Percentiles rank a stretch among this genome's conserved stretches.
These are phyloP conservation scores for Santalum album DNA, from an alignment of 164 flowering plant genomes.

Conservation along the genomic window DNA sequence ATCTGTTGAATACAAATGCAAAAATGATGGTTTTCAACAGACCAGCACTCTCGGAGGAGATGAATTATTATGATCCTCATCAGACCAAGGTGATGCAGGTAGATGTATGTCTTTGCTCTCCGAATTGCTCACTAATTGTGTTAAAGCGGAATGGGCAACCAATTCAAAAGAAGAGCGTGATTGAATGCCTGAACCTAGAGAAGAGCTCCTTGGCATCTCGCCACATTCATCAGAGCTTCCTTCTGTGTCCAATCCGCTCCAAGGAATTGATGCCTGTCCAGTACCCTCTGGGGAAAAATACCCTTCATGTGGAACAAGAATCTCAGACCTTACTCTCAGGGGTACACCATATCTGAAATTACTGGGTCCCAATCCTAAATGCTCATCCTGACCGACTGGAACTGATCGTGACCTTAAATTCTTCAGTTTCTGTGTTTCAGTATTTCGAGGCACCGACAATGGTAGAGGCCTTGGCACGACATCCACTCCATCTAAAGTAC, in stretches of 20 bases:
- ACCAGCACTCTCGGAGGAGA: slow-evolving; percentile 37
- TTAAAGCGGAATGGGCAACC: slow-evolving; percentile 7
- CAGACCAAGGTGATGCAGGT: slow-evolving; percentile 1
- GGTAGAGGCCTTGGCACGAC: slow-evolving; percentile 13
- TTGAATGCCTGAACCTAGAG: slow-evolving; percentile 17
- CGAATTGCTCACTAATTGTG: slow-evolving; percentile 11
- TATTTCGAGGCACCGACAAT: slow-evolving; percentile 16
- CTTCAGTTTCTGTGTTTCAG: slow-evolving; percentile 9
- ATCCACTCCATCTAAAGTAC: slow-evolving; percentile 18
- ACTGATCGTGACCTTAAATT: slow-evolving; percentile 19
- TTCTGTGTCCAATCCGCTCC: slow-evolving; percentile 12
- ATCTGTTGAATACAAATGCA: no score
- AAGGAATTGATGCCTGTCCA: slow-evolving; percentile 15
- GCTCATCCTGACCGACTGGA: slow-evolving; percentile 5
- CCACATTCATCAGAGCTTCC: slow-evolving; percentile 18
- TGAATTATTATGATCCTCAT: slow-evolving; percentile 10
- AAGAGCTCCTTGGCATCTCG: slow-evolving; percentile 12
- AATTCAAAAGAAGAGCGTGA: slow-evolving; percentile 21
- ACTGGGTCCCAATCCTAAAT: no score
- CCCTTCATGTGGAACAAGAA: slow-evolving; percentile 4
- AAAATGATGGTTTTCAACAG: slow-evolving; percentile 7
- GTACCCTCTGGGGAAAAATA: slow-evolving; percentile 12
- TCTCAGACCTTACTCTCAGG: slow-evolving; percentile 20
- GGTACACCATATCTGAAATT: no score
- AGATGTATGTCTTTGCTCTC: slow-evolving; percentile 11